Conservation (phyloP, 2,329 filamentous ascomycete species). For the Fusarium coicis region DNA sequence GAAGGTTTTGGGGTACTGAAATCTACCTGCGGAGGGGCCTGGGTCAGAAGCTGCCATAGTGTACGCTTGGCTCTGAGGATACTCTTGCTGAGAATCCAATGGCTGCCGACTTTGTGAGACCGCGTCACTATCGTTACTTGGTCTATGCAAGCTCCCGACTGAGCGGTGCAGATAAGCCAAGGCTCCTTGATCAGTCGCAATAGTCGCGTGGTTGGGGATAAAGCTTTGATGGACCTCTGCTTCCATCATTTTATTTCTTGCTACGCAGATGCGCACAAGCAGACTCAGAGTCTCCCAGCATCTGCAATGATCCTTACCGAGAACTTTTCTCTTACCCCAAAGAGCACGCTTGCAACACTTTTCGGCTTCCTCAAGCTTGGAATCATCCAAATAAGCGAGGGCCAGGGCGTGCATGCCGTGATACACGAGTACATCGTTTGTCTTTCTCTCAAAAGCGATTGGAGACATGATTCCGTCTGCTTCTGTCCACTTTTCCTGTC, state of each 20-base stretch:
- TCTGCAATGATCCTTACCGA: background rate
- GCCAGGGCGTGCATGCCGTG: background rate
- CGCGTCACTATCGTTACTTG: background rate
- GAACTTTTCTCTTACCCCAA: background rate
- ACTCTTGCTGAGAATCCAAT: background rate
- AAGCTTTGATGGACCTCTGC: background rate
- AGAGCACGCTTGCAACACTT: background rate
- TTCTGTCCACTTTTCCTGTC: background rate
- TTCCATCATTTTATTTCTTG: background rate
- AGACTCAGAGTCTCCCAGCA: background rate
- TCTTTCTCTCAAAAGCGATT: background rate
- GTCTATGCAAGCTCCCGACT: accelerated
- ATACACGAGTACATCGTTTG: background rate
- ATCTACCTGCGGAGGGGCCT: background rate
- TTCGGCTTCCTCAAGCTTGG: background rate
- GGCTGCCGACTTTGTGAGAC: background rate
- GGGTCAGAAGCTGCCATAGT: background rate
- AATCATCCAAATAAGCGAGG: background rate
- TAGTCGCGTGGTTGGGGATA: background rate
- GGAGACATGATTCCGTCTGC: background rate
- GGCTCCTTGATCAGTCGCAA: background rate
- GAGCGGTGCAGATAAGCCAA: background rate
- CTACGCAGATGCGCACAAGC: background rate
- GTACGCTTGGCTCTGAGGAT: background rate
- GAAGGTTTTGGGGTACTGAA: background rate